Base-by-base conservation (phyloP, 139 green algal genomes). In the Coelastrella sp. region DNA sequence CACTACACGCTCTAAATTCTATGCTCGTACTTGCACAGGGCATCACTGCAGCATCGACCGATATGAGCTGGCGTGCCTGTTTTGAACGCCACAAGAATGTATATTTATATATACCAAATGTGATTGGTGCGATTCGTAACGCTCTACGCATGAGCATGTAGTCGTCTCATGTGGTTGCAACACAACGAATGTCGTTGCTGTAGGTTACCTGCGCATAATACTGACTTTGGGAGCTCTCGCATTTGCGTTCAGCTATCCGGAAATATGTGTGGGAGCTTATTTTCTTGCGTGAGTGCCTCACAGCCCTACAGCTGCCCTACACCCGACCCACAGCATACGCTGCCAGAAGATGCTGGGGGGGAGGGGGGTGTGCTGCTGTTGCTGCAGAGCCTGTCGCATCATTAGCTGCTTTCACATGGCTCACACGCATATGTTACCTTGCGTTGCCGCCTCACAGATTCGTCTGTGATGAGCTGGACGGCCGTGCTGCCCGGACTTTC, bases 401-500 rank as follows among this genome's bases (percentile, higher is more conserved):
- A 57, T 13, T 23, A 23, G 45, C 45, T 13, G 45, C 45, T n/a
- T n/a, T n/a, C n/a, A n/a, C n/a, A n/a, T n/a, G n/a, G n/a, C n/a
- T n/a, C n/a, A n/a, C n/a, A n/a, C n/a, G n/a, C n/a, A n/a, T n/a
- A n/a, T n/a, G n/a, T n/a, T n/a, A n/a, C n/a, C n/a, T 57, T 57
- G 2, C 2, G 13, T 57, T 57, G 48, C 48, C 17, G 13, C 13
- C 27, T 34, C 35, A 25, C 23, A 92, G 89, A 37, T 99, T 99
- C 82, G 93, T 97, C 8, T 96, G 92, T 43, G 97, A 99, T 81
- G 97, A 99, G 71, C 88, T 98, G 45, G 97, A 99, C 79, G 97
- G 97, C 0, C 88, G 96, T 8, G 96, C 95, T 75, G 97, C 97
- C 0, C 87, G 96, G 38, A 88, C 90, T 79, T 91, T 98, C 8